Evolutionary conservation across 495 filamentous ascomycete genomes (phyloP).

Genomic region (Hyaloscypha variabilis): DNA sequence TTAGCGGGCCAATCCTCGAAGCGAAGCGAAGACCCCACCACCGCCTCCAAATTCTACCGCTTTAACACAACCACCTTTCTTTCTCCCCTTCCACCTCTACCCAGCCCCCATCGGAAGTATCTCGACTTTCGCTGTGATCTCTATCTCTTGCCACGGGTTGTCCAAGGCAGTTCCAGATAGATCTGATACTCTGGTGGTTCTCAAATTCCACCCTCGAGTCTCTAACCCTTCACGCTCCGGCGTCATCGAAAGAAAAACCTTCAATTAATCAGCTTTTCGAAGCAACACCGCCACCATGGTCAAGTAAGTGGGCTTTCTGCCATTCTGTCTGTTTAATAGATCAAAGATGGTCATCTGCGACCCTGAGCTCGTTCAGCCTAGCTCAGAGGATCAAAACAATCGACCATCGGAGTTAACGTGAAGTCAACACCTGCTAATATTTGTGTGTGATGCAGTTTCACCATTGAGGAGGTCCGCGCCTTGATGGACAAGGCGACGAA

Average conservation of each 20-base stretch:
- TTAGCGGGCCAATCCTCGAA: not conserved
- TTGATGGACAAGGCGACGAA: slow-evolving; percentile 98
- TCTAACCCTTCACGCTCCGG: slow-evolving; percentile 22
- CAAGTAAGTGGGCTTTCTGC: slow-evolving; percentile 76
- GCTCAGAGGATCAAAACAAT: slow-evolving; percentile 1
- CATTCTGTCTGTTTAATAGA: slow-evolving; percentile 12
- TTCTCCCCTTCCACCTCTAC: slow-evolving; percentile 2
- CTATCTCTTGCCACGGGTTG: slow-evolving; percentile 23
- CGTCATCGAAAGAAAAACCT: slow-evolving; percentile 27
- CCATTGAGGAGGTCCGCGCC: slow-evolving; percentile 93
- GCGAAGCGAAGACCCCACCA: slow-evolving; percentile 7
- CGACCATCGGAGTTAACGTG: slow-evolving; percentile 15
- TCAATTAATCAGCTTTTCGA: slow-evolving; percentile 41
- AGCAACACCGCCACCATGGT: slow-evolving; percentile 95
- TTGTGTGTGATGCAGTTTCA: slow-evolving; percentile 73
- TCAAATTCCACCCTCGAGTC: slow-evolving; percentile 18
- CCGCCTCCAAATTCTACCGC: slow-evolving; percentile 1
- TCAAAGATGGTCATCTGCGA: slow-evolving; percentile 1
- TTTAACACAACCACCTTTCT: not conserved
- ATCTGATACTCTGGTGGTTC: slow-evolving; percentile 23
- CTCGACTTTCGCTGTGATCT: slow-evolving; percentile 21
- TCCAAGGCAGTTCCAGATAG: slow-evolving; percentile 29
- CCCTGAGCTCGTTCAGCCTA: slow-evolving; percentile 7
- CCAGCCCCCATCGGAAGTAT: slow-evolving; percentile 19
- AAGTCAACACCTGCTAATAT: slow-evolving; percentile 14